Evolutionary conservation across 257 asterid genomes (phyloP).

Genomic region (Gardenia jasminoides): DNA sequence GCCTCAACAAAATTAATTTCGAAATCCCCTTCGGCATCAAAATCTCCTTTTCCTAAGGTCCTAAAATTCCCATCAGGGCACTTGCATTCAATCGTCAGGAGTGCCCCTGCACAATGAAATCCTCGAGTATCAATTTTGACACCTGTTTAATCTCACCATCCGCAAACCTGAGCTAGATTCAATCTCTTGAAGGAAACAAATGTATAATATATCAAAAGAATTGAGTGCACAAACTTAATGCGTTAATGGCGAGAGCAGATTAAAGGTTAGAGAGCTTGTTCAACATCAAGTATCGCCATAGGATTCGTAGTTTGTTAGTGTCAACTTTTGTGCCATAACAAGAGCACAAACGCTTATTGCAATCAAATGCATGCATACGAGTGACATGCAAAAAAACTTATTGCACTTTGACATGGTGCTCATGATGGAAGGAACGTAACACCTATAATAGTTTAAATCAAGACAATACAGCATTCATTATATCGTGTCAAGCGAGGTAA

Average conservation of each 20-base stretch:
- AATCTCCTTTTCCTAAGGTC: slow-evolving; percentile 1
- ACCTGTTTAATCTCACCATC: not conserved
- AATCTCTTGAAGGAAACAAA: not conserved
- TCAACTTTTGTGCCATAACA: not conserved
- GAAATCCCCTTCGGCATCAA: slow-evolving; percentile 4
- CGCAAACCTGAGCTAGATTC: not conserved
- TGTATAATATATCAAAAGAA: too few relatives aligned
- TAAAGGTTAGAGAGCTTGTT: not conserved
- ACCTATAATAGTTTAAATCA: not conserved
- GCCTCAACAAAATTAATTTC: slow-evolving; percentile 2
- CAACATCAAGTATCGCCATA: not conserved
- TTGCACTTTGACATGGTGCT: too few relatives aligned
- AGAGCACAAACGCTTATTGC: not conserved
- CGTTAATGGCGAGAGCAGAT: not conserved
- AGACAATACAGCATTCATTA: not conserved
- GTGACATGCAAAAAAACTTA: not conserved
- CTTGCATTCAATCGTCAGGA: not conserved
- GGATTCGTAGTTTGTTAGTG: not conserved
- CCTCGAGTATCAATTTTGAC: not conserved
- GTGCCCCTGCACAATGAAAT: not conserved
- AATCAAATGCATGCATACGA: not conserved
- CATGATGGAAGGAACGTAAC: not conserved
- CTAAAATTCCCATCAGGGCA: not conserved
- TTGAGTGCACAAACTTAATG: not conserved
- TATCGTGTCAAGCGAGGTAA: not conserved